Percentiles rank a stretch among this genome's conserved stretches.
Conservation (phyloP, 148 eudicot species). For the Talinum fruticosum region DNA sequence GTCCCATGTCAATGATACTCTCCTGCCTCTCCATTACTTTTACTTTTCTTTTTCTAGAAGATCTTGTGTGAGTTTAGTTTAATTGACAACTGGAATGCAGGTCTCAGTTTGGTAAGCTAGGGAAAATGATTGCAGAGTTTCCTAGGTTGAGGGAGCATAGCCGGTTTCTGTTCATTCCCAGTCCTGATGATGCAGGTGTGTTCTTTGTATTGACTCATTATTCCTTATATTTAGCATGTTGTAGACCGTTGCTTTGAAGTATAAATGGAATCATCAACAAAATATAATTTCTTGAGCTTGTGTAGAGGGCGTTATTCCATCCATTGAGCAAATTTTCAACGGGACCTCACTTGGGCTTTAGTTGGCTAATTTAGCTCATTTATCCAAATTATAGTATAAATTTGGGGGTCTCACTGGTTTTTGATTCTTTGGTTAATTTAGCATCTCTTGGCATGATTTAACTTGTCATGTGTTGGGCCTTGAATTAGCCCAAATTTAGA, state of each 20-base stretch:
- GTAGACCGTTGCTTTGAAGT: not conserved
- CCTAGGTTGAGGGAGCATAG: constrained; percentile 68
- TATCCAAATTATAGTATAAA: not conserved
- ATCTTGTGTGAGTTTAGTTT: not conserved
- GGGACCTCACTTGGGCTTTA: not conserved
- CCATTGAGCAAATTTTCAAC: not conserved
- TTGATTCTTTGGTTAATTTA: not conserved
- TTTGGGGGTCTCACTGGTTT: not conserved
- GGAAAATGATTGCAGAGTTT: constrained; percentile 71
- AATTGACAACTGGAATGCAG: constrained; percentile 36
- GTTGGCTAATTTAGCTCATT: not conserved
- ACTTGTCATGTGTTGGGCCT: not conserved
- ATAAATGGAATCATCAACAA: not conserved
- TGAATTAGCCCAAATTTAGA: not conserved
- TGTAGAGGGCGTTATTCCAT: not conserved
- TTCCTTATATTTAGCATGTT: not conserved
- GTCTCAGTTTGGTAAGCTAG: constrained; percentile 79
- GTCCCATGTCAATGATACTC: constrained; percentile 26
- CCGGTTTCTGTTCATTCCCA: constrained; percentile 81
- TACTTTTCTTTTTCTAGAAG: not conserved
- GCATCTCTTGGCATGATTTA: not conserved
- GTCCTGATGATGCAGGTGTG: constrained; percentile 83
- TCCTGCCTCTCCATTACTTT: not conserved
- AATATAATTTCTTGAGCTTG: not conserved
- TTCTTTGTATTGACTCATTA: not conserved